Percentiles rank a stretch among this genome's conserved stretches.
phyloP scores from a whole-genome alignment of 805 yeast genomes.

The Saccharomycopsis olivae region DNA sequence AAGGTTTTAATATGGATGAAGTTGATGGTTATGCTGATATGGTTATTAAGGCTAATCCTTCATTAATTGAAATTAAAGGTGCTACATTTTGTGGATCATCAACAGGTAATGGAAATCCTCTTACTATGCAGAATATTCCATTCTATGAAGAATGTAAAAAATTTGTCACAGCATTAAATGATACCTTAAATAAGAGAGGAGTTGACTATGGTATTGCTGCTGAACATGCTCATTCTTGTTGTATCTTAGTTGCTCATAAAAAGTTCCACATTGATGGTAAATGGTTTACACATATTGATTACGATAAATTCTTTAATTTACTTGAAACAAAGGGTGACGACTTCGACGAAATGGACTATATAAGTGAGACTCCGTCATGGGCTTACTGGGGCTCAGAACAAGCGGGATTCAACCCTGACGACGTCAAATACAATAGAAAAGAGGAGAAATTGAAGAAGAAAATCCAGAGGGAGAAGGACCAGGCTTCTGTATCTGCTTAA shows the following conservation, averaged over 20 bases:
- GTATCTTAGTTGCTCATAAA: constrained; percentile 71
- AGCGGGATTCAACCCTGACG: constrained; percentile 88
- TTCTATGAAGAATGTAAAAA: constrained; percentile 80
- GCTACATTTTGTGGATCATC: constrained; percentile 94
- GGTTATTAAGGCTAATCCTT: constrained; percentile 71
- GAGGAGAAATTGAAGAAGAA: constrained; percentile 43
- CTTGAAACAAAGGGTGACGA: constrained; percentile 48
- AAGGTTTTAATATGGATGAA: constrained; percentile 84
- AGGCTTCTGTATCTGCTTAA: too few relatives aligned
- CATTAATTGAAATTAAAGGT: constrained; percentile 87
- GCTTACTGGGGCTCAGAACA: constrained; percentile 78
- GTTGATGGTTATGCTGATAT: constrained; percentile 76
- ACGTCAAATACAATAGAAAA: constrained; percentile 55
- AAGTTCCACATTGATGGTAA: constrained; percentile 58
- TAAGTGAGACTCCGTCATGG: constrained; percentile 78
- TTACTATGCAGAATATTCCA: constrained; percentile 93
- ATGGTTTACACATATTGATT: constrained; percentile 89
- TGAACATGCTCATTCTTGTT: constrained; percentile 92
- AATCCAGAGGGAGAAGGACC: constrained; percentile 9
- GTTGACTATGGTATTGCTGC: constrained; percentile 77
- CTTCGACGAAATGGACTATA: constrained; percentile 73
- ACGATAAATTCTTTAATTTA: constrained; percentile 61
- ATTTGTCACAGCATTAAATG: constrained; percentile 56
- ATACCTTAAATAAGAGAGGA: constrained; percentile 55
- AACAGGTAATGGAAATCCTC: constrained; percentile 69